These are phyloP conservation scores for Epichloe coenophiala DNA, from an alignment of 2,329 filamentous ascomycete genomes.

Conservation along the genomic window DNA sequence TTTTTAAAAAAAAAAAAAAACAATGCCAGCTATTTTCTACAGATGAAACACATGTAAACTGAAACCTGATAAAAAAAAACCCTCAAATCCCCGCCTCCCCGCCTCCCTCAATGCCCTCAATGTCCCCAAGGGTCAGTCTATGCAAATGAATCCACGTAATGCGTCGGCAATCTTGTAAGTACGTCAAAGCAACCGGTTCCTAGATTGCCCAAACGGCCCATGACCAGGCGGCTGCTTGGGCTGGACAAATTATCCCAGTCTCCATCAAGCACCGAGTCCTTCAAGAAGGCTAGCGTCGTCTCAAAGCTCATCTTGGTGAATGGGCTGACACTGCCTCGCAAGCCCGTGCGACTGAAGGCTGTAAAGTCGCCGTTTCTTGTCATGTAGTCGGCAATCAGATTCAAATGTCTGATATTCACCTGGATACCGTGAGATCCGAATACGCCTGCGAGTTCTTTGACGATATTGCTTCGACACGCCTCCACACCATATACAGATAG, in stretches of 20 bases:
- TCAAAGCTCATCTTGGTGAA: slow-evolving; percentile 99
- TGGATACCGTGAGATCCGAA: slow-evolving; percentile 85
- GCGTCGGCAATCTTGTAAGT: slow-evolving; percentile 46
- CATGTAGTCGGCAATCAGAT: slow-evolving; percentile 95
- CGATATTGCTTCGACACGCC: slow-evolving; percentile 76
- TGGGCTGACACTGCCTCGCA: slow-evolving; percentile 72
- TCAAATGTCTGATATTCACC: slow-evolving; percentile 85
- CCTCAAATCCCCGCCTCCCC: neutral
- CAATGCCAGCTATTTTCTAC: too few relatives aligned
- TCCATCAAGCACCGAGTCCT: slow-evolving; percentile 78
- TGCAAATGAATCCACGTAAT: slow-evolving; percentile 18
- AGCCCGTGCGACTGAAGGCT: slow-evolving; percentile 82
- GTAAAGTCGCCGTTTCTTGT: slow-evolving; percentile 83
- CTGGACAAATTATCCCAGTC: slow-evolving; percentile 81
- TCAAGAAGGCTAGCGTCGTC: slow-evolving; percentile 87
- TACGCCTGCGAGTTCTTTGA: slow-evolving; percentile 71
- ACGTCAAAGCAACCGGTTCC: slow-evolving; percentile 92
- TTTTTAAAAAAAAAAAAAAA: too few relatives aligned
- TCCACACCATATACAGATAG: slow-evolving; percentile 83
- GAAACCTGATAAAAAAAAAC: neutral
- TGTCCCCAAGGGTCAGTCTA: too few relatives aligned
- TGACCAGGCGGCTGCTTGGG: slow-evolving; percentile 77
- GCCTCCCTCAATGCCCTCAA: too few relatives aligned
- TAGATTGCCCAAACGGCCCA: slow-evolving; percentile 67
- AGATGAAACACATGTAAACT: too few relatives aligned